phyloP scores from a whole-genome alignment of 1,284 basidiomycete species.

The Lignosus rhinocerotis region DNA sequence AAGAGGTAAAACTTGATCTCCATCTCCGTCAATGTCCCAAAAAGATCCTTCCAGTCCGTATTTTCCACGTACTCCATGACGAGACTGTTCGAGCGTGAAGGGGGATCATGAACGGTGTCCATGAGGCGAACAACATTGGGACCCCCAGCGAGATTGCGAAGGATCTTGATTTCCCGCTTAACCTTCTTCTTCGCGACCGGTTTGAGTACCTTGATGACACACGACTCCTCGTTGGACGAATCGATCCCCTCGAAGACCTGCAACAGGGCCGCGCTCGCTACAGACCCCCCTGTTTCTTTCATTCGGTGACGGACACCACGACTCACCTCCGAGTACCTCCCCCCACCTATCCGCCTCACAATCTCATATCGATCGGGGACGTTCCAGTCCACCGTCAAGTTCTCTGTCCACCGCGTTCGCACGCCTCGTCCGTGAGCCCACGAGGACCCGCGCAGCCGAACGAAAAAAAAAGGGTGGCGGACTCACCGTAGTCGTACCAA shows the following conservation, averaged over 20 bases:
- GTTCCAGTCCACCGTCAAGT: conserved; percentile 81
- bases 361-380: conserved; percentile 99
- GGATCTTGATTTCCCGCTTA: conserved; percentile 90
- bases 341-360: conserved; percentile 94
- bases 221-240: conserved; percentile 75
- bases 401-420: conserved; percentile 46
- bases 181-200: conserved; percentile 93
- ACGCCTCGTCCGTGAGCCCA: conserved; percentile 13
- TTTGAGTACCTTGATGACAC: conserved; percentile 90
- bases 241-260: conserved; percentile 88
- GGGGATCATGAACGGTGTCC: conserved; percentile 81
- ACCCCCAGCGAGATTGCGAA: conserved; percentile 85
- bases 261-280: neutral
- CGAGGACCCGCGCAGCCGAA: conserved; percentile 1
- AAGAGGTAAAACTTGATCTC: conserved; percentile 87
- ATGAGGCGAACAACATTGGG: conserved; percentile 83
- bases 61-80: conserved; percentile 86
- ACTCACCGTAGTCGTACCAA: conserved; percentile 80
- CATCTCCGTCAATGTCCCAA: conserved; percentile 71
- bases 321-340: conserved; percentile 90
- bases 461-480: too few relatives aligned
- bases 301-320: neutral
- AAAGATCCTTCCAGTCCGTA: conserved; percentile 83
- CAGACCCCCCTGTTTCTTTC: neutral
- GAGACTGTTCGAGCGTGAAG: conserved; percentile 79